Evolutionary conservation across 352 stramenopile genomes (phyloP).

Genomic region (Pythium insidiosum): DNA sequence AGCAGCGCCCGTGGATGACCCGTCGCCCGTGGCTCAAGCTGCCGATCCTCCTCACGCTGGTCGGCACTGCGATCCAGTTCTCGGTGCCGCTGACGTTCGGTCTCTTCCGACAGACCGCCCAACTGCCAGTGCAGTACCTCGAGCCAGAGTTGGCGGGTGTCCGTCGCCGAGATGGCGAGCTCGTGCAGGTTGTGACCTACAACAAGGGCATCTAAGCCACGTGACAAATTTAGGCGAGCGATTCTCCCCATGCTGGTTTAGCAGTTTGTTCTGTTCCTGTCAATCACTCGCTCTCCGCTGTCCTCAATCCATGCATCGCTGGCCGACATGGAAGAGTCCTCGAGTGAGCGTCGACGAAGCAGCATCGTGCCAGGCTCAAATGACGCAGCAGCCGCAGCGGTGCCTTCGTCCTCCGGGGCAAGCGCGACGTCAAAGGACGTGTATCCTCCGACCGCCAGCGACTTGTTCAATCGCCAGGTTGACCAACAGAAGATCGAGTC

Average conservation of each 20-base stretch:
- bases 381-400: too few relatives aligned
- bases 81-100: slow-evolving; percentile 82
- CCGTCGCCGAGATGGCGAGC: slow-evolving; percentile 30
- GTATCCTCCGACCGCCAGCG: slow-evolving; percentile 21
- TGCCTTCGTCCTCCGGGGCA: too few relatives aligned
- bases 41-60: slow-evolving; percentile 55
- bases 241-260: too few relatives aligned
- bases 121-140: slow-evolving; percentile 50
- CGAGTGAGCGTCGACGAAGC: too few relatives aligned
- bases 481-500: slow-evolving; percentile 52
- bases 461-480: slow-evolving; percentile 65
- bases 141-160: slow-evolving; percentile 46
- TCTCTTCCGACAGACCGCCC: slow-evolving; percentile 76
- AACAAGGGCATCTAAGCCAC: slow-evolving; percentile 66
- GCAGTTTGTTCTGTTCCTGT: too few relatives aligned
- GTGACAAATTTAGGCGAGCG: too few relatives aligned
- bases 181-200: slow-evolving; percentile 64
- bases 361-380: too few relatives aligned
- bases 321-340: too few relatives aligned
- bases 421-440: too few relatives aligned
- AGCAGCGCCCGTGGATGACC: slow-evolving; percentile 32
- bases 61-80: slow-evolving; percentile 75
- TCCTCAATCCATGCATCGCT: too few relatives aligned
- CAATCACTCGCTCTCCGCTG: too few relatives aligned
- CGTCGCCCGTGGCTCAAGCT: slow-evolving; percentile 48